Base-by-base conservation (phyloP, 2,329 filamentous ascomycete species). In the Ophiostoma ips region DNA sequence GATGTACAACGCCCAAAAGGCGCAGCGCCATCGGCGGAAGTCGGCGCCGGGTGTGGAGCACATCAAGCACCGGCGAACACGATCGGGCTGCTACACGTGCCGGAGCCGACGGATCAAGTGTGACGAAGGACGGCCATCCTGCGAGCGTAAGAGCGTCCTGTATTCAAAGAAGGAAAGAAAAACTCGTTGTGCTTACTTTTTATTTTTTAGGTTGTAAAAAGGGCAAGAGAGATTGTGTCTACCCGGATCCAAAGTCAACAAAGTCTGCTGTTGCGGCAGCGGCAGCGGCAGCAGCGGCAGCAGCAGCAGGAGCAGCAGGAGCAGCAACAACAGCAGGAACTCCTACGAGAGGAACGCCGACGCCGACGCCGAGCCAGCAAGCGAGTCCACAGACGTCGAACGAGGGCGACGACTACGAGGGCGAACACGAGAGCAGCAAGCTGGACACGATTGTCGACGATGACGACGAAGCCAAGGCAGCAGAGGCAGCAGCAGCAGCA, bases 71-170 rank as follows among this genome's bases (percentile, higher is more conserved):
- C 83, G 89, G 54, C 80, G 92, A 58, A 96, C 92, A 40, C 77
- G 92, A 58, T 95, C 88, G 55, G 92, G 92, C 28, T 98, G 92
- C 68, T 95, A 73, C 56, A 96, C 89, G 44, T 98, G 92, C 66
- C 78, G 92, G 52, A 83, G 82, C 59, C 78, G 92, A 57, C 79
- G 92, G 64, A 89, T 96, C 48, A 96, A 84, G 85, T 98, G 92
- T 64, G 92, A 96, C 63, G 92, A 98, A 66, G 77, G 72, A 19
- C 85, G 82, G 58, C 92, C 92, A 12, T 74, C 85, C 49, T 96
- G 92, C 67, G 89, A 95, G 63, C 72, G 80, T 83, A 69, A 73
- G 58, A 30, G 11, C 12, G 24, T 8, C 24, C 24, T 8, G n/a
- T n/a, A n/a, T n/a, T n/a, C n/a, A n/a, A n/a, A n/a, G n/a, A n/a